Evolutionary conservation across 2,329 filamentous ascomycete genomes (phyloP).

Genomic region (Salinomyces thailandicus): DNA sequence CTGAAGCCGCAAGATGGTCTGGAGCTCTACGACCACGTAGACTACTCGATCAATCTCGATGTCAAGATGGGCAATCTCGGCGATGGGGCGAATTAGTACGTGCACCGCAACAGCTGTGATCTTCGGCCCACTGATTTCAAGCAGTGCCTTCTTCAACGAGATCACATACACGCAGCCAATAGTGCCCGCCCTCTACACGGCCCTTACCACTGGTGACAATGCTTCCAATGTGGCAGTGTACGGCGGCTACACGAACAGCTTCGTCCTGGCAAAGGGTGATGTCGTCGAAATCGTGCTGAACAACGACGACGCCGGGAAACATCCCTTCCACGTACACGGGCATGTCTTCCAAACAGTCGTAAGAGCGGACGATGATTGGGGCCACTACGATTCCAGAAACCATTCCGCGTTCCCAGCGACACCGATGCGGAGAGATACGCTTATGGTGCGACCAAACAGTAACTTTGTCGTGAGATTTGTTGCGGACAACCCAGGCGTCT

Average conservation of each 20-base stretch:
- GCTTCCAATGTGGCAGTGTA: slow-evolving; percentile 34
- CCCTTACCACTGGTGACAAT: slow-evolving; percentile 49
- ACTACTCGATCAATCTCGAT: slow-evolving; percentile 51
- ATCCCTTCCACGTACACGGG: slow-evolving; percentile 68
- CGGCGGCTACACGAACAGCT: slow-evolving; percentile 44
- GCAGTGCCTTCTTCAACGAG: slow-evolving; percentile 52
- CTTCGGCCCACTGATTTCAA: not conserved
- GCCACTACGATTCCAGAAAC: slow-evolving; percentile 25
- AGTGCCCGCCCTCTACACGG: slow-evolving; percentile 72
- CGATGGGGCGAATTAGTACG: slow-evolving; percentile 56
- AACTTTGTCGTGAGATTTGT: slow-evolving; percentile 47
- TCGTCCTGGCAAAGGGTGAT: slow-evolving; percentile 55
- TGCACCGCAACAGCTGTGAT: slow-evolving; percentile 4
- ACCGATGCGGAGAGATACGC: slow-evolving; percentile 44
- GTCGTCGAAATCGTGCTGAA: slow-evolving; percentile 69
- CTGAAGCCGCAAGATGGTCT: slow-evolving; percentile 60
- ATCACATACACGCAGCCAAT: slow-evolving; percentile 64
- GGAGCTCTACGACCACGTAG: slow-evolving; percentile 49
- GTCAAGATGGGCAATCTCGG: slow-evolving; percentile 54
- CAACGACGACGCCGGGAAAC: slow-evolving; percentile 60
- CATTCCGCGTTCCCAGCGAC: slow-evolving; percentile 26
- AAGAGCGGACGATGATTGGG: slow-evolving; percentile 26
- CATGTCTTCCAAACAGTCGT: slow-evolving; percentile 56
- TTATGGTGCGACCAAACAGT: slow-evolving; percentile 44
- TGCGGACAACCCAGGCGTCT: slow-evolving; percentile 43